Evolutionary conservation across 352 stramenopile species (phyloP).

Genomic region (Phytophthora colocasiae): DNA sequence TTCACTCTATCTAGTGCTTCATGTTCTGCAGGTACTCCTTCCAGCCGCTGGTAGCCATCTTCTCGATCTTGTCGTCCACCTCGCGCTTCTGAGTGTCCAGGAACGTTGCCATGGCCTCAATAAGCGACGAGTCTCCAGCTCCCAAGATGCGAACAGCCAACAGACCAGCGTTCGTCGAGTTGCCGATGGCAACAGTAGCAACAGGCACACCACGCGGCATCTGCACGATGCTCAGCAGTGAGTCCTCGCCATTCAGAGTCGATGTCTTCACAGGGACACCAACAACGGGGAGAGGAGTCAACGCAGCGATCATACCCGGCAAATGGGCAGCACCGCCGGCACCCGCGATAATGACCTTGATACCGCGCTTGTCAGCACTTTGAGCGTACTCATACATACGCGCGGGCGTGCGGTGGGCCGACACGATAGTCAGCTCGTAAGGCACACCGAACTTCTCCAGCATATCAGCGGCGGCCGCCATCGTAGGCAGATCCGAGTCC

Average conservation of each 20-base stretch:
- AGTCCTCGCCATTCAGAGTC: constrained; percentile 97
- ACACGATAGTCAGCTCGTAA: constrained; percentile 98
- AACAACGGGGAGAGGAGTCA: constrained; percentile 92
- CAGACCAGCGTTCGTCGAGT: constrained; percentile 98
- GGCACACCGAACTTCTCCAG: constrained; percentile 96
- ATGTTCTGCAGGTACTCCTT: constrained; percentile 91
- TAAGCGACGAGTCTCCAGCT: constrained; percentile 59
- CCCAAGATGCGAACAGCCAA: constrained; percentile 97
- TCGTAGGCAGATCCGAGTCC: constrained; percentile 97
- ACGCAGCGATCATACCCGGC: constrained; percentile 93
- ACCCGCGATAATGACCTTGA: constrained; percentile 95
- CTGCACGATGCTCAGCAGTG: constrained; percentile 98
- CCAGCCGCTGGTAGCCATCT: constrained; percentile 88
- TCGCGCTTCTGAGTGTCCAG: constrained; percentile 92
- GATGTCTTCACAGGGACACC: constrained; percentile 98
- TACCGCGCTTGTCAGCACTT: constrained; percentile 84
- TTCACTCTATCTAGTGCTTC: constrained; percentile 41
- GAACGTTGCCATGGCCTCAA: constrained; percentile 93
- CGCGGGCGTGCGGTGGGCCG: constrained; percentile 97
- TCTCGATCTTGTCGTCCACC: constrained; percentile 94
- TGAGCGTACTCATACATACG: constrained; percentile 97
- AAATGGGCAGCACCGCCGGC: constrained; percentile 98
- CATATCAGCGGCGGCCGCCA: constrained; percentile 96
- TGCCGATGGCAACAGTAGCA: constrained; percentile 98
- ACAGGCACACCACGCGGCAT: constrained; percentile 98